Conservation (phyloP, 208 protist genomes). For the Leishmania braziliensis region DNA sequence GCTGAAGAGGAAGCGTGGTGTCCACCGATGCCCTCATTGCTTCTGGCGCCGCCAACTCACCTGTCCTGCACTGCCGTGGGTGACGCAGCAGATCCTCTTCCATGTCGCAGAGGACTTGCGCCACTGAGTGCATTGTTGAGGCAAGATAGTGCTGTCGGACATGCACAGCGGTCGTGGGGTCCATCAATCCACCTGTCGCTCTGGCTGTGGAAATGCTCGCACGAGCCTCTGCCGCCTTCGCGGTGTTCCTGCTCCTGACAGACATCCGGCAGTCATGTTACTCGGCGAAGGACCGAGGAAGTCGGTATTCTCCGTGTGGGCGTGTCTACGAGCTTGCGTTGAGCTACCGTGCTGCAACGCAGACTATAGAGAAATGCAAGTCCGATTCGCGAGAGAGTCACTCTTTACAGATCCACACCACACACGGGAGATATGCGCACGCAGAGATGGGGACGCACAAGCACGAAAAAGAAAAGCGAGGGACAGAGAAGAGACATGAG, state of each 20-base stretch:
- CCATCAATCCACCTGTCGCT: neutral
- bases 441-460: neutral
- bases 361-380: neutral
- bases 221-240: neutral
- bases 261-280: neutral
- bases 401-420: neutral
- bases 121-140: neutral
- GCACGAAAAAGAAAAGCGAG: constrained; percentile 1
- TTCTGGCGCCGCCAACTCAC: neutral
- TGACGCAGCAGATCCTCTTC: neutral
- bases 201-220: neutral
- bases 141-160: constrained; percentile 13
- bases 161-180: constrained; percentile 15
- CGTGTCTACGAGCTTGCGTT: neutral
- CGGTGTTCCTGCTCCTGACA: neutral
- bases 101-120: neutral
- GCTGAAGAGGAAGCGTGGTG: constrained; percentile 9
- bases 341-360: neutral
- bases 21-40: neutral
- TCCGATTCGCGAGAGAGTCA: neutral
- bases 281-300: neutral
- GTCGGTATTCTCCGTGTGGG: neutral
- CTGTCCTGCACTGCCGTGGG: neutral
- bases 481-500: neutral
- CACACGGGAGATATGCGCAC: neutral